These are phyloP conservation scores for Penicillium samsonianum DNA, from an alignment of 495 filamentous ascomycete genomes.

Conservation along the genomic window DNA sequence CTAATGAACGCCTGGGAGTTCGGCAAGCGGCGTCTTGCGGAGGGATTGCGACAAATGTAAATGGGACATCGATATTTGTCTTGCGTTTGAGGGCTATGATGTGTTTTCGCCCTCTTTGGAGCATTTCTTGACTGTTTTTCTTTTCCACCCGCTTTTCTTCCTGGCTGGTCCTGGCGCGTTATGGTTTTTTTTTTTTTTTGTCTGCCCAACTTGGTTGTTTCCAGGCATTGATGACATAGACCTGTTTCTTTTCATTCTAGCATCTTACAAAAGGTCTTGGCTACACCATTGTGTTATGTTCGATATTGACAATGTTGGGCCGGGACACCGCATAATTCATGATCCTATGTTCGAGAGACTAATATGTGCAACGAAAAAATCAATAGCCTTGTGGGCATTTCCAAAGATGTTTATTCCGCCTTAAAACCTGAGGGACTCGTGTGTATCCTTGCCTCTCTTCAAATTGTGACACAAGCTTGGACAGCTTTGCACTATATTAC, in stretches of 20 bases:
- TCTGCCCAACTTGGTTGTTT: slow-evolving; percentile 20
- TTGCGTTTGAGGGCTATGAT: slow-evolving; percentile 12
- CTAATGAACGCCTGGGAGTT: slow-evolving; percentile 94
- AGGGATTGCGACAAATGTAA: slow-evolving; percentile 80
- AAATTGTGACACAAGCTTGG: neutral
- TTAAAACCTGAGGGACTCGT: neutral
- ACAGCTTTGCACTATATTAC: neutral
- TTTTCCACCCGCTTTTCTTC: slow-evolving; percentile 26
- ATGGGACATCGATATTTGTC: slow-evolving; percentile 11
- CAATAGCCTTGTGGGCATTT: neutral
- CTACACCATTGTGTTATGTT: slow-evolving; percentile 7
- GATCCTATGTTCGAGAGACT: slow-evolving; percentile 9
- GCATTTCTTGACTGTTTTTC: slow-evolving; percentile 30
- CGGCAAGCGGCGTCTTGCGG: slow-evolving; percentile 87
- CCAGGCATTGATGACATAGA: slow-evolving; percentile 30
- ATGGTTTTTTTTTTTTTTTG: slow-evolving; percentile 26
- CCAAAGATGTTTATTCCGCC: neutral
- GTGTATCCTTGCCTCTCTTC: neutral
- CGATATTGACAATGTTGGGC: slow-evolving; percentile 4
- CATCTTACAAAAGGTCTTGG: slow-evolving; percentile 12
- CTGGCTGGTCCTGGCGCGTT: slow-evolving; percentile 50
- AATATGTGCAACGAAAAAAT: slow-evolving; percentile 7
- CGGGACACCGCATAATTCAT: slow-evolving; percentile 9
- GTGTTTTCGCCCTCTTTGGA: slow-evolving; percentile 21
- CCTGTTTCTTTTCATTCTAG: slow-evolving; percentile 22